Evolutionary conservation across 768 basidiomycete genomes (phyloP), one percentile per base, ranked within the genome.

Genomic region (Hirschioporus abietinus): DNA sequence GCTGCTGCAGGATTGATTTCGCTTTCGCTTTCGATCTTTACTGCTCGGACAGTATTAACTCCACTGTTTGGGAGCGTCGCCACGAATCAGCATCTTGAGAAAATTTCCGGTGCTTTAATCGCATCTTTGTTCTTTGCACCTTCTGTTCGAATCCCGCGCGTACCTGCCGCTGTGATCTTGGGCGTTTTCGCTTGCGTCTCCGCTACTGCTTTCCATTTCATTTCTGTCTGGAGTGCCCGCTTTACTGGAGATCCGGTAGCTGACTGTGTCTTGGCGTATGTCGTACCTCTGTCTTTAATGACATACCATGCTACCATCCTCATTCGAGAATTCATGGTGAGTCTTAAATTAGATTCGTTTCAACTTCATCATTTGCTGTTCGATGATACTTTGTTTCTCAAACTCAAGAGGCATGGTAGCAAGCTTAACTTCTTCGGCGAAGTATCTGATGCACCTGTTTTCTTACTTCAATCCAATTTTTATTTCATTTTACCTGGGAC

Each of bases 51-150:
- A 35, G 81, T 85, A 9, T 72, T 93, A n/a, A 75, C 81, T 65
- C 92, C 92, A 18, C 77, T 92, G 2, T 93, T 92, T 74, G 91
- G 87, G 61, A 78, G 82, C 15, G 79, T 81, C 7, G 84, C 89
- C 0, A 85, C 88, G 0, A 78, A 77, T 0, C 78, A 80, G 65
- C 78, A 86, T 42, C 76, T 92, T 8, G 72, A 74, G 61, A 78
- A 80, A 52, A 52, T 52, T 52, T 52, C 42, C 42, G 42, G 42
- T 52, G 42, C 42, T 52, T 10, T 52, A 6, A 52, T 52, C 12
- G 12, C 42, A 20, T 52, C 42, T 52, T 52, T 52, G 20, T 52
- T 52, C 42, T 52, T 52, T 52, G 42, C 42, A 52, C 42, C 42
- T 52, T 52, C 42, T 52, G 42, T 52, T 52, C 15, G 42, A 52